Evolutionary conservation across 2,329 filamentous ascomycete species (phyloP).

Genomic region (Talaromyces sp.): DNA sequence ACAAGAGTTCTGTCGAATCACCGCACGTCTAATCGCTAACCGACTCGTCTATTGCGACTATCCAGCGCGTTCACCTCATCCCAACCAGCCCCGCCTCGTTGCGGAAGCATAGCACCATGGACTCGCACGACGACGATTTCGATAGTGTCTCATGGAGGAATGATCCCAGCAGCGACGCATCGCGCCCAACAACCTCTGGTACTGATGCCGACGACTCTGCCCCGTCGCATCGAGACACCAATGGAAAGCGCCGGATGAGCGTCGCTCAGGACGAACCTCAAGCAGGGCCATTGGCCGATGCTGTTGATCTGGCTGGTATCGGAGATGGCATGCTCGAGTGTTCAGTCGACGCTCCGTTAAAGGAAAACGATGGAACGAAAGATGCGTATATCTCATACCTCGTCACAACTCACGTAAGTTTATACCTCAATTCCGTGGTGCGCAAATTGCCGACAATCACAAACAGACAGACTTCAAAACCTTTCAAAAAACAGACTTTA

Average conservation of each 20-base stretch:
- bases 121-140: conserved; percentile 64
- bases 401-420: conserved; percentile 78
- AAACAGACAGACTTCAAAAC: conserved; percentile 85
- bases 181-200: conserved; percentile 42
- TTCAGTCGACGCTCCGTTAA: conserved; percentile 76
- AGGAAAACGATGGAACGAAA: conserved; percentile 95
- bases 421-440: too few relatives aligned
- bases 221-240: conserved; percentile 41
- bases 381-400: conserved; percentile 96
- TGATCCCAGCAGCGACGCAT: conserved; percentile 53
- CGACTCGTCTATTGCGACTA: neutral
- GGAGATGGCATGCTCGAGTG: conserved; percentile 77
- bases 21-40: neutral
- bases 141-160: conserved; percentile 77
- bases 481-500: conserved; percentile 78
- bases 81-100: conserved; percentile 9
- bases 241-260: conserved; percentile 51
- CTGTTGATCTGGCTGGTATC: conserved; percentile 63
- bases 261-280: conserved; percentile 47
- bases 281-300: conserved; percentile 52
- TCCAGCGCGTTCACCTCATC: neutral
- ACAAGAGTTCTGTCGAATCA: neutral
- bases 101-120: conserved; percentile 35
- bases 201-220: conserved; percentile 41
- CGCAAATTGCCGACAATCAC: neutral